Base-by-base conservation (phyloP, 2,329 filamentous ascomycete genomes). In the Aspergillus flavus region DNA sequence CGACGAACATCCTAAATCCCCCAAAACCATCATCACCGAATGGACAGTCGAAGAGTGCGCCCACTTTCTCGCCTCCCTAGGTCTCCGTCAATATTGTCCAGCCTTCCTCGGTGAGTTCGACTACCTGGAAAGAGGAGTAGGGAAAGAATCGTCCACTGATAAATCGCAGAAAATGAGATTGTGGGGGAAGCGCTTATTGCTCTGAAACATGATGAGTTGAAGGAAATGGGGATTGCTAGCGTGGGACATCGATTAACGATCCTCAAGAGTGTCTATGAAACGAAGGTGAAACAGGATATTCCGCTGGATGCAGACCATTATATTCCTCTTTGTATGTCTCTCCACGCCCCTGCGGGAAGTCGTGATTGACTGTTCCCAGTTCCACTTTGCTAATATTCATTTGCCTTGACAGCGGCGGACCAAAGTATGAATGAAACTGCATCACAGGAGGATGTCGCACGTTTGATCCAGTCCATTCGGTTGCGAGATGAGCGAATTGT, bases 171-270 rank as follows among this genome's bases (percentile, higher is more conserved):
- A 73, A 96, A 99, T 75, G 93, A 93, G 67, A 96, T 99, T 71
- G 90, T 94, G 43, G 95, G 95, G 68, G 93, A 98, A 76, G 94
- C 92, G 58, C 83, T 99, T 66, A 88, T 97, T 62, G 92, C 92
- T 46, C 82, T 99, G 67, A 90, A 91, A 67, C 95, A 98, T 76
- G 92, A 96, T 62, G 94, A 98, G 76, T 83, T 99, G 71, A 97
- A 96, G 79, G 93, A 96, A 75, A 94, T 98, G 89, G 94, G 94
- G 55, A 91, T 99, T 68, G 84, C 85, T 66, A 98, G 94, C 80
- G 93, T 97, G 55, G 95, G 95, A 46, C 95, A 99, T 81, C 90
- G 95, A 64, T 84, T 99, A 72, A 96, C 93, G 26, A 96, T 99
- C 62, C 85, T 99, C 63, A 98, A 97, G 81, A 94, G 89, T 72